Evolutionary conservation across 139 green algal genomes (phyloP), one percentile per base, ranked within the genome.

Genomic region (Chlamydomonas urium): DNA sequence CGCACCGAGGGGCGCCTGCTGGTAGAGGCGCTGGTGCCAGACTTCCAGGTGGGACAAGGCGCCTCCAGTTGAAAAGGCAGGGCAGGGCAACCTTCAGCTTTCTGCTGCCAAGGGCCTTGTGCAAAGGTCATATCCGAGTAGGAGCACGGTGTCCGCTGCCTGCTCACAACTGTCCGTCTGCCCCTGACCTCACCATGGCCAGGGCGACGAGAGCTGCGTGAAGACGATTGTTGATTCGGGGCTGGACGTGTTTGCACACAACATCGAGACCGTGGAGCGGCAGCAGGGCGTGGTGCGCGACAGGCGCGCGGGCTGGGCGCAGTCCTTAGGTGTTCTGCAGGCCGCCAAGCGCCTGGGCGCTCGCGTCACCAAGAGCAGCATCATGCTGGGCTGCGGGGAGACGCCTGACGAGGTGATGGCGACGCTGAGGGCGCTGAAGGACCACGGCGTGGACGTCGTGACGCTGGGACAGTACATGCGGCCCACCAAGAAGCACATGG

Each of bases 401-500:
- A 86, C 74, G 19, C 72, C 79, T 2, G 85, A 94, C 2, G 90
- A 99, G 84, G 90, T 86, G 71, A 67, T 82, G 38, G 72, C 56
- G 33, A 69, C 80, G 24, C 59, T 85, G 6, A 38, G 38, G 23
- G 72, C 72, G 33, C 66, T 85, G 8, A 84, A 78, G 59, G 79
- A 84, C 3, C 56, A 67, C 38, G 89, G 80, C 1, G 94, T 99
- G 57, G 94, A 98, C 75, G 95, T 99, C 33, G 88, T 99, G 32
- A 99, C 96, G 21, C 84, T 99, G 37, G 96, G 96, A 1, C 96
- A 99, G 89, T 99, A 99, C 89, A 96, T 98, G 93, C 88, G 93
- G 45, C 96, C 96, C 61, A 98, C 95, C 21, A 97, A 96, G 73
- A 87, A 91, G 32, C 96, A 99, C 85, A 94, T 99, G 90, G 78